A percentile compares a stretch with the other conserved stretches of the same genome.
Evolutionary conservation across 2,329 filamentous ascomycete species (phyloP).

Genomic region (Neopestalotiopsis clavispora): DNA sequence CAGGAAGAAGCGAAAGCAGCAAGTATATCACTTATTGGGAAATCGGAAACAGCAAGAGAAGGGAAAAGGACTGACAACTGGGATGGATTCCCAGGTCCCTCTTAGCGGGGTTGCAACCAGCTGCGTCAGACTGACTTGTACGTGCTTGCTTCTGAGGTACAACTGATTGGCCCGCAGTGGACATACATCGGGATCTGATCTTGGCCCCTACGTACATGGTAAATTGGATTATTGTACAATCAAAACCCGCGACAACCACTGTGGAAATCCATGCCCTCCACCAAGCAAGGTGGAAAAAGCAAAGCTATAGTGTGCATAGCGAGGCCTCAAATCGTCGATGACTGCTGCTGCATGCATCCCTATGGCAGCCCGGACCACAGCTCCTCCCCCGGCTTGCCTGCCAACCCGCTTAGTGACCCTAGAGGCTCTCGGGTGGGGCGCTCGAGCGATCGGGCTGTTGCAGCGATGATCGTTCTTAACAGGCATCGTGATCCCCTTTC

Average conservation of each 20-base stretch:
- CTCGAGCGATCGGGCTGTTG: background rate
- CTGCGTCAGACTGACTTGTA: background rate
- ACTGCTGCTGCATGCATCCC: background rate
- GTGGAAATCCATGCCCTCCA: background rate
- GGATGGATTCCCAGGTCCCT: background rate
- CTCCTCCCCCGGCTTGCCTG: background rate
- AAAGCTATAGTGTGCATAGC: background rate
- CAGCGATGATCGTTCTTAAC: conserved; percentile 3
- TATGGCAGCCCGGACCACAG: background rate
- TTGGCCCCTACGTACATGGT: no score
- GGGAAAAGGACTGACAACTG: background rate
- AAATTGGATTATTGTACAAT: background rate
- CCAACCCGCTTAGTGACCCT: background rate
- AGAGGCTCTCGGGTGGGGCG: background rate
- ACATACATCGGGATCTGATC: background rate
- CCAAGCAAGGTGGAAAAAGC: background rate
- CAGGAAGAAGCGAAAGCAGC: background rate
- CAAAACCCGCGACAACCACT: background rate
- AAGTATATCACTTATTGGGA: background rate
- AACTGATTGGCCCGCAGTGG: background rate
- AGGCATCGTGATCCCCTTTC: background rate
- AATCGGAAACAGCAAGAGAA: background rate
- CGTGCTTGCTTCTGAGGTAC: background rate
- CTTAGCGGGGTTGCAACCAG: background rate
- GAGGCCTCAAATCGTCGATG: background rate